phyloP scores from a whole-genome alignment of 148 eudicot species.

The Limonium bicolor region DNA sequence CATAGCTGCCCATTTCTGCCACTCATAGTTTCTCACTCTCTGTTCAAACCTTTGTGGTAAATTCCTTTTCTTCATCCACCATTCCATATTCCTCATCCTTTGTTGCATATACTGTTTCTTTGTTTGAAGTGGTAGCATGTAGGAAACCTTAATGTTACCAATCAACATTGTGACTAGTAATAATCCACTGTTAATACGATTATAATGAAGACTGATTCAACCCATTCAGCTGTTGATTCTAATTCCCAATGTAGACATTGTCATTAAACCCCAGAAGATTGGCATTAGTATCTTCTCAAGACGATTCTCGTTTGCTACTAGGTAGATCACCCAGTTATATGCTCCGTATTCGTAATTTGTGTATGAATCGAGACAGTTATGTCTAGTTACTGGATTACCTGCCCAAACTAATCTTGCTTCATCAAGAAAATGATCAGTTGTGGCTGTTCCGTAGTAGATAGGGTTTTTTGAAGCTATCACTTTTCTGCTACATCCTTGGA shows the following conservation, averaged over 20 bases:
- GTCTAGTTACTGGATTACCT: conserved; percentile 26
- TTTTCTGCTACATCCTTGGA: conserved; percentile 28
- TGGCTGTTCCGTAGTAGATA: conserved; percentile 54
- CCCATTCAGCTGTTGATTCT: conserved; percentile 90
- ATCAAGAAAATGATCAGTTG: conserved; percentile 17
- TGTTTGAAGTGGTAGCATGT: conserved; percentile 84
- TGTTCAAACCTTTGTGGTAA: conserved; percentile 49
- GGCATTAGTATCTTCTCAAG: conserved; percentile 85
- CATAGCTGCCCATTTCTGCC: conserved; percentile 98
- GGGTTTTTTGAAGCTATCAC: conserved; percentile 56
- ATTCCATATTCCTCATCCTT: conserved; percentile 87
- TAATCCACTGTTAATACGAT: conserved; percentile 75
- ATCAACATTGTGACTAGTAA: conserved; percentile 93
- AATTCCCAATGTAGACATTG: conserved; percentile 74
- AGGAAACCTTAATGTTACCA: conserved; percentile 92
- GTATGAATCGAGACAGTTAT: conserved; percentile 30
- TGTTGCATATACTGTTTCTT: conserved; percentile 90
- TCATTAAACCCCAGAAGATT: conserved; percentile 95
- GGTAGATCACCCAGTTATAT: conserved; percentile 80
- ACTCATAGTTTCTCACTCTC: conserved; percentile 73
- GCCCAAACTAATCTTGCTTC: conserved; percentile 47
- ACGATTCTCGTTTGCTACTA: conserved; percentile 52
- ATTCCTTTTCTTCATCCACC: conserved; percentile 91
- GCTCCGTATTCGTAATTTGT: conserved; percentile 61
- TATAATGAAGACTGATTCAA: conserved; percentile 73